Percentiles rank a stretch among this genome's conserved stretches.
Conservation (phyloP, 2,329 filamentous ascomycete genomes). For the Penicillium sp. region DNA sequence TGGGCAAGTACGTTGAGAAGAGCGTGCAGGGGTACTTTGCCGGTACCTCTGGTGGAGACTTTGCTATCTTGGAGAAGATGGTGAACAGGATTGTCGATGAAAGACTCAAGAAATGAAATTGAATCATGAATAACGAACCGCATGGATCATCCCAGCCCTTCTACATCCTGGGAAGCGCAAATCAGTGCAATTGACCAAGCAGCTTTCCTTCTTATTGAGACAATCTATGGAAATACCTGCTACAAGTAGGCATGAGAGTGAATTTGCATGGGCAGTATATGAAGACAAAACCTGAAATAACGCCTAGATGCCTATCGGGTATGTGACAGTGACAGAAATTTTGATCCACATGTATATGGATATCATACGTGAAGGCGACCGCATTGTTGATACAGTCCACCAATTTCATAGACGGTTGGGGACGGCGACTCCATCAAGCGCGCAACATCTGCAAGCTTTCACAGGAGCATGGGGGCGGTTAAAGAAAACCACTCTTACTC, state of each 20-base stretch:
- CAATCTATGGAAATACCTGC: background rate
- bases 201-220: no score
- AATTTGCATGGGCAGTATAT: slow-evolving; percentile 6
- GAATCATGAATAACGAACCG: background rate
- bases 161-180: background rate
- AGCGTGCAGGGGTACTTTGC: slow-evolving; percentile 75
- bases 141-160: background rate
- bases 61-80: slow-evolving; percentile 64
- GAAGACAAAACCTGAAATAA: slow-evolving; percentile 7
- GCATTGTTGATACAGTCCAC: slow-evolving; percentile 4
- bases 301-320: slow-evolving; percentile 13
- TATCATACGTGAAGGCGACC: slow-evolving; percentile 1
- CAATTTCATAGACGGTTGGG: background rate
- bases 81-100: slow-evolving; percentile 71
- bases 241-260: no score
- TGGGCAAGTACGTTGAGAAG: slow-evolving; percentile 66
- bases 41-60: slow-evolving; percentile 37
- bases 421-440: background rate
- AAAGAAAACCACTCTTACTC: slow-evolving; percentile 32
- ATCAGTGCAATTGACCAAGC: no score
- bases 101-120: slow-evolving; percentile 49
- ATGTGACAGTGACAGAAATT: slow-evolving; percentile 15
- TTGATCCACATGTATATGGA: slow-evolving; percentile 12
- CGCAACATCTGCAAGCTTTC: background rate
- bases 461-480: background rate